These are phyloP conservation scores for Multifurca ochricompacta DNA, from an alignment of 768 basidiomycete genomes.

Conservation along the genomic window DNA sequence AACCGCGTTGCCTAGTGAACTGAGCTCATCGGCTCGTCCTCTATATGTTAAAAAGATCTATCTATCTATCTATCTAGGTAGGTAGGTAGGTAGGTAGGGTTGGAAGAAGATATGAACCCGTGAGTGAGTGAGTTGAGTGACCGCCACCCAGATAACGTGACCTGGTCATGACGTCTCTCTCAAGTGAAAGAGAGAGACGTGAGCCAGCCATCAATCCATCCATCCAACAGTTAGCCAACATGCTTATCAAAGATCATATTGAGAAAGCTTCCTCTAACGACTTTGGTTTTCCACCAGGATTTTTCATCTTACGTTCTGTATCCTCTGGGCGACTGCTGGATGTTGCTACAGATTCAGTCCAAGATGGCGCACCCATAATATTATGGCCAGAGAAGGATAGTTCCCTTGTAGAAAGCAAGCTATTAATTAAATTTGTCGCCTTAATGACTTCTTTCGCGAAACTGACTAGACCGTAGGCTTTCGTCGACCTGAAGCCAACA, in stretches of 20 bases:
- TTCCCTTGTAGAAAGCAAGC: conserved; percentile 67
- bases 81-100: too few relatives aligned
- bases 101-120: too few relatives aligned
- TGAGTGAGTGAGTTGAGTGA: too few relatives aligned
- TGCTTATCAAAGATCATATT: conserved; percentile 3
- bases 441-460: background rate
- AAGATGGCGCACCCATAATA: conserved; percentile 55
- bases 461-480: conserved; percentile 38
- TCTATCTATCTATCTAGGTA: too few relatives aligned
- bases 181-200: too few relatives aligned
- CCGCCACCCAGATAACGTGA: too few relatives aligned
- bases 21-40: too few relatives aligned
- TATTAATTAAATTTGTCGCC: background rate
- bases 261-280: conserved; percentile 5
- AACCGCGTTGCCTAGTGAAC: too few relatives aligned
- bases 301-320: conserved; percentile 54
- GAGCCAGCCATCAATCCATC: too few relatives aligned
- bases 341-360: conserved; percentile 41
- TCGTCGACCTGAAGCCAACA: conserved; percentile 59
- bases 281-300: conserved; percentile 38
- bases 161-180: too few relatives aligned
- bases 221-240: too few relatives aligned
- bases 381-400: conserved; percentile 69
- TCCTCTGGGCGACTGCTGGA: conserved; percentile 51
- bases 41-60: too few relatives aligned